Evolutionary conservation across 139 green algal genomes (phyloP).

Genomic region (Edaphochlamys debaryana): DNA sequence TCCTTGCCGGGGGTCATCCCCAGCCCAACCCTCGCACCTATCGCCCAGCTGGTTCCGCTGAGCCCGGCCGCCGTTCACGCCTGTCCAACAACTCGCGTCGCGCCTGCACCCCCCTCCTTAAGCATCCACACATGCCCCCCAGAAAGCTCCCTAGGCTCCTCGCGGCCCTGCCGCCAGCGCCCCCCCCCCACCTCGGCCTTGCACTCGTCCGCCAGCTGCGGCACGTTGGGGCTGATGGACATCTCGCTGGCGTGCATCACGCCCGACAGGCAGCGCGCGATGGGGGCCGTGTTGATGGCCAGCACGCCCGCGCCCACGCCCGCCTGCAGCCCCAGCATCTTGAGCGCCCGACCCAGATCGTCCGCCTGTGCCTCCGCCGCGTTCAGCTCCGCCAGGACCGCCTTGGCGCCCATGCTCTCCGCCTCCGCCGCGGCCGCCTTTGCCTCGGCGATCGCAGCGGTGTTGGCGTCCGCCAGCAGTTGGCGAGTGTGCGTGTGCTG

Average conservation of each 20-base stretch:
- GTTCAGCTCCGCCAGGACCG: conserved; percentile 4
- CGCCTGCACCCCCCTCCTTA: too few relatives aligned
- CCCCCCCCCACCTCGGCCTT: conserved; percentile 30
- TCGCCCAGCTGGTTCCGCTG: too few relatives aligned
- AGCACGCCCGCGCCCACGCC: background rate
- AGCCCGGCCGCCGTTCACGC: too few relatives aligned
- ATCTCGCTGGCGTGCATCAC: conserved; percentile 35
- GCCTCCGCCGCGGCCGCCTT: background rate
- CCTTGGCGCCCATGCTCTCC: background rate
- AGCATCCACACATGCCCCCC: too few relatives aligned
- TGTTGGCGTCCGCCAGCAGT: too few relatives aligned
- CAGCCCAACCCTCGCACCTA: background rate
- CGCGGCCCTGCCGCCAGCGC: too few relatives aligned
- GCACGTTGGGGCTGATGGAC: conserved; percentile 38
- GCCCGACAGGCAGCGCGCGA: conserved; percentile 24
- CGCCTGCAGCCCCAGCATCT: conserved; percentile 2
- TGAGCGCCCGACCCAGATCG: background rate
- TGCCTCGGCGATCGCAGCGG: too few relatives aligned
- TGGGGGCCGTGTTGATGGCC: background rate
- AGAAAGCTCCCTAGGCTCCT: too few relatives aligned
- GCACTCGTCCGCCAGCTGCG: conserved; percentile 26
- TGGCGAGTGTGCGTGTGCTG: too few relatives aligned
- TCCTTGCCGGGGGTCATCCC: background rate
- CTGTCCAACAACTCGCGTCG: too few relatives aligned
- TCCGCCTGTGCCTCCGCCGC: background rate